Conservation (phyloP, 768 basidiomycete genomes). For the Phanerochaete carnosa region DNA sequence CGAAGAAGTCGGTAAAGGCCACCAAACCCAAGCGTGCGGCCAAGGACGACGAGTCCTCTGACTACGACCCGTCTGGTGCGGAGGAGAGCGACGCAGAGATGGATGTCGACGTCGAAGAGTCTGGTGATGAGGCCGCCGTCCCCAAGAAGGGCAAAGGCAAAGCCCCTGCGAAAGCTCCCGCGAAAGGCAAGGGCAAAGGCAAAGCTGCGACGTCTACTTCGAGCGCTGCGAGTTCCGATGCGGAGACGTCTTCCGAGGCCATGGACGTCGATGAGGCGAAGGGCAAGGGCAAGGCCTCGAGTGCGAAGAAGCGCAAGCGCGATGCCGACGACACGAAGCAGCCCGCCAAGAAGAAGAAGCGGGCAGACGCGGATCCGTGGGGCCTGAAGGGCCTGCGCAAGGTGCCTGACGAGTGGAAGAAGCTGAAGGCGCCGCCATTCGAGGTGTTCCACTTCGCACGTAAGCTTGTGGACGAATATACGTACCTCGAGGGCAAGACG, state of each 20-base stretch:
- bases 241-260: constrained; percentile 17
- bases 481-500: constrained; percentile 80
- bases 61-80: constrained; percentile 10
- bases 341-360: constrained; percentile 54
- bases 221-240: constrained; percentile 19
- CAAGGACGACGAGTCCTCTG: constrained; percentile 7
- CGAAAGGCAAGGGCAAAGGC: constrained; percentile 20
- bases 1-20: constrained; percentile 14
- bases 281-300: constrained; percentile 18
- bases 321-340: constrained; percentile 27
- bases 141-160: constrained; percentile 17
- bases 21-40: constrained; percentile 6
- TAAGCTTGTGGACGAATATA: constrained; percentile 91
- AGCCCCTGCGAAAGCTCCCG: constrained; percentile 24
- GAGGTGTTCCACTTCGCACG: constrained; percentile 93
- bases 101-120: constrained; percentile 21
- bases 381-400: constrained; percentile 51
- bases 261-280: constrained; percentile 50
- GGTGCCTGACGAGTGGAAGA: constrained; percentile 71
- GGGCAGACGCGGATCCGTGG: constrained; percentile 72
- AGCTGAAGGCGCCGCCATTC: constrained; percentile 79
- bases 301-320: constrained; percentile 40
- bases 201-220: constrained; percentile 20
- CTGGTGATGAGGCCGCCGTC: constrained; percentile 13
- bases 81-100: constrained; percentile 16